Percentiles rank a stretch among this genome's conserved stretches.
Conservation (phyloP, 2,329 filamentous ascomycete genomes). For the Calonectria honghensis region DNA sequence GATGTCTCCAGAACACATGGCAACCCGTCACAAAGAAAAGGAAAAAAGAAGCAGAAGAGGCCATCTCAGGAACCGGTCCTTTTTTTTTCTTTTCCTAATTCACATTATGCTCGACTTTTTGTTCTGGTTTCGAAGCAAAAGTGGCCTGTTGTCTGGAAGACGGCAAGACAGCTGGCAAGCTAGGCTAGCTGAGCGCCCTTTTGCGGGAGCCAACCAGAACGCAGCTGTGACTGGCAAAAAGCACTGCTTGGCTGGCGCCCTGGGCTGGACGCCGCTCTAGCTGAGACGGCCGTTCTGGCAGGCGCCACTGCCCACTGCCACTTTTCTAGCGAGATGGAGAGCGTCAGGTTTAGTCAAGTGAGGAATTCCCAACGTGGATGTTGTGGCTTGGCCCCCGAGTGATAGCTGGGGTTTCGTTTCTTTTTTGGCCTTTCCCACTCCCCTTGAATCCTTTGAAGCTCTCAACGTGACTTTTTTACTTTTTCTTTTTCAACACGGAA, state of each 20-base stretch:
- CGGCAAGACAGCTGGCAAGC: not conserved
- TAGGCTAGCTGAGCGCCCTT: constrained; percentile 2
- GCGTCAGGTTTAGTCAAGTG: not conserved
- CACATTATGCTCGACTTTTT: not conserved
- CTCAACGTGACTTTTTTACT: constrained; percentile 4
- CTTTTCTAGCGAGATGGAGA: constrained; percentile 14
- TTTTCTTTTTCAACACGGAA: not conserved
- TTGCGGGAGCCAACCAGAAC: constrained; percentile 29
- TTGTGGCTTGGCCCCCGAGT: not conserved
- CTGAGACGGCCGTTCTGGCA: constrained; percentile 28
- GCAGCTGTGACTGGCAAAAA: constrained; percentile 8
- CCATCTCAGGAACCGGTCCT: not conserved
- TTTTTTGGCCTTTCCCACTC: not conserved
- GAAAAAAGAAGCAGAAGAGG: not conserved
- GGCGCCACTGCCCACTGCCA: constrained; percentile 28
- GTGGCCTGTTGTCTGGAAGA: constrained; percentile 4
- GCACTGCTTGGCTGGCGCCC: constrained; percentile 9
- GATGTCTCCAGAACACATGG: constrained; percentile 23
- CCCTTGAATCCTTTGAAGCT: not conserved
- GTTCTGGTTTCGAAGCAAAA: not conserved
- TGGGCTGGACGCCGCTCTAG: not conserved
- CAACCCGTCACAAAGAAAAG: constrained; percentile 14
- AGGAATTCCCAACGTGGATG: not conserved
- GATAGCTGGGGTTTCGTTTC: constrained; percentile 1
- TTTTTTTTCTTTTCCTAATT: constrained; percentile 2